phyloP scores from a whole-genome alignment of 306 rosid species.

The Delonix regia region DNA sequence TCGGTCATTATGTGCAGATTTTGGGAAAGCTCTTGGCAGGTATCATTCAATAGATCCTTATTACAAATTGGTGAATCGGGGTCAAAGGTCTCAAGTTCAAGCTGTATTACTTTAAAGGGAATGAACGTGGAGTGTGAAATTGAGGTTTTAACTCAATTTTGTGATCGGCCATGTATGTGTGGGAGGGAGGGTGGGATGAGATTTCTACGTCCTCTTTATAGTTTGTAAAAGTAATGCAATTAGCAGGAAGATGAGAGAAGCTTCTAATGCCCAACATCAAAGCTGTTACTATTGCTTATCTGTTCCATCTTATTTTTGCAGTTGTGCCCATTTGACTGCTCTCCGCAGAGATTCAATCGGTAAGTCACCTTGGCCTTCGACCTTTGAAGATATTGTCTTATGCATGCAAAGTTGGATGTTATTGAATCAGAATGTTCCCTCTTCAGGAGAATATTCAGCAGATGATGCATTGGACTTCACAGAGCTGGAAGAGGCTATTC shows the following conservation, averaged over 20 bases:
- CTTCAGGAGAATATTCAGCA: conserved; percentile 79
- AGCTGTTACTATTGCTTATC: conserved; percentile 21
- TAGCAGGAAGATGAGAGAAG: conserved; percentile 15
- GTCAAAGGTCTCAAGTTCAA: neutral
- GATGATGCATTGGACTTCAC: conserved; percentile 95
- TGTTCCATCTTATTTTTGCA: conserved; percentile 48
- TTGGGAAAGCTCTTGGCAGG: conserved; percentile 97
- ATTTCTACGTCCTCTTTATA: neutral
- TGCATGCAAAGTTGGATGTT: neutral
- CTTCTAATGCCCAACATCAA: conserved; percentile 16
- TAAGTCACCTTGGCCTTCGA: conserved; percentile 41
- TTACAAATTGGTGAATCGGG: neutral
- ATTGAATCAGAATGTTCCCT: conserved; percentile 21
- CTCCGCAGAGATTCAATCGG: conserved; percentile 95
- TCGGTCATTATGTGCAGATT: conserved; percentile 89
- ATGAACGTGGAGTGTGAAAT: conserved; percentile 1
- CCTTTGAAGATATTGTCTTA: conserved; percentile 19
- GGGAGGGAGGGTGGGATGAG: neutral
- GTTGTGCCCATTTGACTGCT: conserved; percentile 94
- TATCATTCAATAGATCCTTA: conserved; percentile 33
- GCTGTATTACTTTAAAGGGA: neutral
- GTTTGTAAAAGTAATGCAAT: neutral
- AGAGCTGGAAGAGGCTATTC: conserved; percentile 82
- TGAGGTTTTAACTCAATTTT: neutral
- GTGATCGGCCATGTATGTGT: neutral